Conservation (phyloP, 106 monocot genomes). For the Apostasia shenzhenica region DNA sequence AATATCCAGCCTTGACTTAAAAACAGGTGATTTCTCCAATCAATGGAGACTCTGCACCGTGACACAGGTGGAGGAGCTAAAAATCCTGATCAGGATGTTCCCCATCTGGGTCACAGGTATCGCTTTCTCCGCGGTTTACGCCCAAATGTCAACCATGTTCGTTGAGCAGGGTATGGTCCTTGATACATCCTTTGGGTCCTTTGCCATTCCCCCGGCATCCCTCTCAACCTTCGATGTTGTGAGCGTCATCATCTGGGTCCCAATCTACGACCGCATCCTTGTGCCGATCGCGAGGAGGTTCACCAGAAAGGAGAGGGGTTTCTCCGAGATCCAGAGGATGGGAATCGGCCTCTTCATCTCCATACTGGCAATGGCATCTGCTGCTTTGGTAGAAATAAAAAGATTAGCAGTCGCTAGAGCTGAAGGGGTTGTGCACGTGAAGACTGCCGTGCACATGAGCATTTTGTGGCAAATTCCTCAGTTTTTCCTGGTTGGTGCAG, state of each 20-base stretch:
- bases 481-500: conserved; percentile 45
- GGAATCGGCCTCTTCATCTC: conserved; percentile 62
- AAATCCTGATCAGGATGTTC: conserved; percentile 59
- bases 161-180: conserved; percentile 70
- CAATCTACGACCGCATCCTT: conserved; percentile 47
- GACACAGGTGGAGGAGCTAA: conserved; percentile 70
- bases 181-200: conserved; percentile 27
- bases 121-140: conserved; percentile 42
- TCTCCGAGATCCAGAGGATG: conserved; percentile 53
- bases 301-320: conserved; percentile 57
- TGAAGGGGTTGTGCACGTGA: conserved; percentile 26
- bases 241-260: conserved; percentile 49
- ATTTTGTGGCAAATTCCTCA: conserved; percentile 70
- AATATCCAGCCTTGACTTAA: conserved; percentile 11
- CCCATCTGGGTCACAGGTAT: conserved; percentile 57
- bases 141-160: conserved; percentile 57
- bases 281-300: conserved; percentile 40
- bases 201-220: conserved; percentile 62
- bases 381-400: conserved; percentile 49
- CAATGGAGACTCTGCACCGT: conserved; percentile 64
- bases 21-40: conserved; percentile 20
- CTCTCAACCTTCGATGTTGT: conserved; percentile 51
- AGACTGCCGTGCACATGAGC: conserved; percentile 38
- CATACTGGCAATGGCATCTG: conserved; percentile 41
- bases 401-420: conserved; percentile 37